Base-by-base conservation (phyloP, 2,329 filamentous ascomycete genomes). In the Clarireedia sp. region DNA sequence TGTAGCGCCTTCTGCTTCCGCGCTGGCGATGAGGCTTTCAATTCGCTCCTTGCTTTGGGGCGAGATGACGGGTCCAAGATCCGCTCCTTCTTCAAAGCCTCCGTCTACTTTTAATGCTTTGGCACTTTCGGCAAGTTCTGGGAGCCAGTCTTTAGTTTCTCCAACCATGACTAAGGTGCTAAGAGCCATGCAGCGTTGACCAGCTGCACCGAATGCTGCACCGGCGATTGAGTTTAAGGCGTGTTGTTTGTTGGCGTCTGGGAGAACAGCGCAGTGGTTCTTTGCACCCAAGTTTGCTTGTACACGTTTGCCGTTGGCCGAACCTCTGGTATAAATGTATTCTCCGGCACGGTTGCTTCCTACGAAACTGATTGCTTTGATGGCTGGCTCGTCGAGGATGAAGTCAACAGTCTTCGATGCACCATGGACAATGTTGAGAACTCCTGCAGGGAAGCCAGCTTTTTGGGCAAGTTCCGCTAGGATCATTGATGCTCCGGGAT, bases 241-340 rank as follows among this genome's bases (percentile, higher is more conserved):
- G 66, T 91, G 87, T 76, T 94, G 91, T 80, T 90, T 92, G 77
- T 94, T 91, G 76, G 85, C 87, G 75, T 94, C 89, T 17, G 89
- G 89, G 59, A 92, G 80, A 29, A 94, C 84, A 52, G 87, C 86
- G 26, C 88, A 88, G 71, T 94, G 89, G 78, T 94, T 94, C 80
- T 94, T 94, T 63, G 89, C 89, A 41, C 89, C 89, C 59, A 94
- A 74, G 73, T 94, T 94, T 70, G 89, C 89, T 74, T 94, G 89
- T 33, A 91, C 87, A 66, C 89, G 86, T 80, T 94, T 94, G 67
- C 89, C 89, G 66, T 92, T 90, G 67, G 87, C 88, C 1, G 87
- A 90, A 33, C 83, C 89, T 55, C 87, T 82, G 54, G 76, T 73
- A 73, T 84, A 94, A 71, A 94, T 94, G 75, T 94, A 94, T 74